Percentiles rank a stretch among this genome's conserved stretches.
phyloP scores from a whole-genome alignment of 2,329 filamentous ascomycete genomes.

The Aschersonia sp. region DNA sequence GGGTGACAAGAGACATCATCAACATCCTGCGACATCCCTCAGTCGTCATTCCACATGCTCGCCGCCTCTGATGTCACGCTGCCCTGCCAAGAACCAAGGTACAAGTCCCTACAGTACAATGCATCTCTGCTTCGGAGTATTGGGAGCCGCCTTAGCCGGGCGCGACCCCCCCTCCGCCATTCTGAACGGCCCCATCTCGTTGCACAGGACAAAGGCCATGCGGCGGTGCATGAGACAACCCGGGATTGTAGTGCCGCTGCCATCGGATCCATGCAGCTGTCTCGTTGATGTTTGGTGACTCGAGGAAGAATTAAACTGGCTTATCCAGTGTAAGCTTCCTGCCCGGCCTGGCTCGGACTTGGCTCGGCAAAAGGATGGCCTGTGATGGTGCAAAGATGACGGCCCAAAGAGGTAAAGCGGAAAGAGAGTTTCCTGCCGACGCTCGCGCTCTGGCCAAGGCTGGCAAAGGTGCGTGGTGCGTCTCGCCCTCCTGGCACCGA shows the following conservation, averaged over 20 bases:
- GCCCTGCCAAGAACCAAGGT: not conserved
- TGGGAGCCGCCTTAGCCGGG: not conserved
- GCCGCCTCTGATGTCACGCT: not conserved
- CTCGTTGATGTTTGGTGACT: not conserved
- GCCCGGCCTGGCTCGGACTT: constrained; percentile 2
- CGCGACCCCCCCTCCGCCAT: too few relatives aligned
- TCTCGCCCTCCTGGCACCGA: not conserved
- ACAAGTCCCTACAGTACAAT: not conserved
- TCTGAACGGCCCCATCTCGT: not conserved
- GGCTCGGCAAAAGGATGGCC: constrained; percentile 1
- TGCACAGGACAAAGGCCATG: not conserved
- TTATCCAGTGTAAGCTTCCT: not conserved
- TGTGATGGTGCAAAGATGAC: not conserved
- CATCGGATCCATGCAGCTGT: not conserved
- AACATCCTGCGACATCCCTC: too few relatives aligned
- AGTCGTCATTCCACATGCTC: too few relatives aligned
- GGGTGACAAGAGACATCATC: too few relatives aligned
- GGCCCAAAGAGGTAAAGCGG: too few relatives aligned
- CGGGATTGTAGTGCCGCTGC: not conserved
- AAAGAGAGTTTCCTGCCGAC: too few relatives aligned
- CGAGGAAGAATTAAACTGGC: not conserved
- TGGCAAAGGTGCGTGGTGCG: not conserved
- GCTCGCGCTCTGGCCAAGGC: not conserved
- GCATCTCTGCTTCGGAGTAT: too few relatives aligned
- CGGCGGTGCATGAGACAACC: not conserved